Base-by-base conservation (phyloP, 352 stramenopile genomes). In the Phytophthora cryptogea region DNA sequence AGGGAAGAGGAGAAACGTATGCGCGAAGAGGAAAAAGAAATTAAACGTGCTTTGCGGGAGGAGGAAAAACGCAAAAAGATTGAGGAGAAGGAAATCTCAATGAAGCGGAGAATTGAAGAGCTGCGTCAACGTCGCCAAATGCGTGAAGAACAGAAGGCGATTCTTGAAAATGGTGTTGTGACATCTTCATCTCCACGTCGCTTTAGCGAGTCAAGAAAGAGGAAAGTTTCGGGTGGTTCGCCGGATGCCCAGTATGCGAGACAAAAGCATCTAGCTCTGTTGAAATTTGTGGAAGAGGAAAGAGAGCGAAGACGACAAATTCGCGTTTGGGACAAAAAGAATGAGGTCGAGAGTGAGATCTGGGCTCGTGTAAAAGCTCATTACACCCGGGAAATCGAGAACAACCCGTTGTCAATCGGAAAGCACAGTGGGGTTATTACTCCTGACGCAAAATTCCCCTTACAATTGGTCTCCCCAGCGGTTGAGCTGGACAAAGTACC, bases 41-140 rank as follows among this genome's bases (percentile, higher is more conserved):
- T 89, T 11, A 86, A 88, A 30, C 79, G 78, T 42, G 80, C 69
- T n/a, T 14, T 88, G 13, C 75, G 80, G 31, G 81, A 91, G 46
- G 81, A 92, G 49, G 80, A 90, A 54, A 86, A 86, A 43, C 75
- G 74, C 6, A 86, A 87, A 48, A 88, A 83, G 58, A 56, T 77
- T 10, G 80, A 89, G 49, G 74, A 90, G 45, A 92, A 89, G 59
- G 76, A 90, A 51, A 74, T 71, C 50, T 72, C 69, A 2, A 90
- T 92, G 83, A 86, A 92, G 61, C 68, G 76, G 16, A 80, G 80
- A 6, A 88, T 90, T 44, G 83, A 92, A 60, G 79, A 90, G 55
- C 44, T 89, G 14, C 63, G 78, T 5, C 72, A 88, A 37, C 74
- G 80, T n/a, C 69, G 74, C 39, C 80, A 86, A 44, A 69, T 90